These are phyloP conservation scores for Cephaloascus fragrans DNA, from an alignment of 805 yeast species.

Conservation along the genomic window DNA sequence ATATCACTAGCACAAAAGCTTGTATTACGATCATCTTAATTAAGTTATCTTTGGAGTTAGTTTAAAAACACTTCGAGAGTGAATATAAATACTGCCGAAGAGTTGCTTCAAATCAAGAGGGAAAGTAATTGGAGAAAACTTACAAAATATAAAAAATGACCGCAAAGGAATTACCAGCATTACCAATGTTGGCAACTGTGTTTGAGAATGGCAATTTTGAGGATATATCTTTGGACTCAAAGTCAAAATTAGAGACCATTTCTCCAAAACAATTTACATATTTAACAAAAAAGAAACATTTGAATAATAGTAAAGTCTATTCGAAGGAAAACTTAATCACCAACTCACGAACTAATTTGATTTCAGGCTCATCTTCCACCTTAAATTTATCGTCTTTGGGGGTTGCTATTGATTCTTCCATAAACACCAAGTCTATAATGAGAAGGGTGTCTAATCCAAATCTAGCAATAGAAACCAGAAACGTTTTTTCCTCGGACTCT, in stretches of 20 bases:
- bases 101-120: too few relatives aligned
- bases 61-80: too few relatives aligned
- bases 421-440: neutral
- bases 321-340: neutral
- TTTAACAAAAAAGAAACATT: neutral
- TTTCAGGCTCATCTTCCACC: neutral
- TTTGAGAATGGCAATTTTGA: slow-evolving; percentile 12
- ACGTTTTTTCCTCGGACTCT: slow-evolving; percentile 9
- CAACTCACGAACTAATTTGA: neutral
- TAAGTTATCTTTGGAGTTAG: too few relatives aligned
- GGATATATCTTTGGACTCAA: slow-evolving; percentile 14
- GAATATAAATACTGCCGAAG: too few relatives aligned
- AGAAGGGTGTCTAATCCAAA: neutral
- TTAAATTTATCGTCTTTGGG: neutral
- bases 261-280: neutral
- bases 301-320: neutral
- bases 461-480: neutral
- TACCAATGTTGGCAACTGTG: slow-evolving; percentile 4
- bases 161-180: neutral
- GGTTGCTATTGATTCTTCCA: neutral
- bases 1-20: too few relatives aligned
- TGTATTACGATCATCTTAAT: too few relatives aligned
- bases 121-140: too few relatives aligned
- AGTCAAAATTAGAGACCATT: slow-evolving; percentile 7
- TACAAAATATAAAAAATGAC: too few relatives aligned